These are phyloP conservation scores for Hortiboletus campestris DNA, from an alignment of 768 basidiomycete genomes.

Conservation along the genomic window DNA sequence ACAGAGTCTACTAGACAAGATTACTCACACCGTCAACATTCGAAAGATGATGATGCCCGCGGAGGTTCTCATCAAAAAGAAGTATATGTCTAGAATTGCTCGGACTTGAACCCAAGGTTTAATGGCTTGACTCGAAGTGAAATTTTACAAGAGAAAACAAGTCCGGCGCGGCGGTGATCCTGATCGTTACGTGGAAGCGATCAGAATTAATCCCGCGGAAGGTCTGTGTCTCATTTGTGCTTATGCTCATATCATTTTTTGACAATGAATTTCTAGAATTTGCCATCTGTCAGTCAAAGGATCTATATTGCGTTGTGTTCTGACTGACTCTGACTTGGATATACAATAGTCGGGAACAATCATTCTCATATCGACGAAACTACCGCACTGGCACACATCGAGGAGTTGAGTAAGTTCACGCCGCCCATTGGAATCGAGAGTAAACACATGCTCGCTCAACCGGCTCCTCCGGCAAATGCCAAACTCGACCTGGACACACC, in stretches of 20 bases:
- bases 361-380: constrained; percentile 56
- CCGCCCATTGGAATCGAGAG: constrained; percentile 41
- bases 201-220: constrained; percentile 70
- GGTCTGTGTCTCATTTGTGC: constrained; percentile 39
- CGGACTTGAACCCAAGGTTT: not conserved
- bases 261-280: constrained; percentile 46
- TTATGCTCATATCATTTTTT: not conserved
- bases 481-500: constrained; percentile 55
- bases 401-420: constrained; percentile 48
- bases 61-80: constrained; percentile 76
- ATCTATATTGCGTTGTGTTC: not conserved
- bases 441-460: constrained; percentile 21
- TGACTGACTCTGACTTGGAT: constrained; percentile 12
- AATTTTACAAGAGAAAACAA: constrained; percentile 74
- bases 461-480: not conserved
- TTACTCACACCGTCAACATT: constrained; percentile 59
- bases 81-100: constrained; percentile 43
- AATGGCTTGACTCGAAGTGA: constrained; percentile 43
- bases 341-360: constrained; percentile 69
- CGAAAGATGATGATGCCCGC: constrained; percentile 71
- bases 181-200: constrained; percentile 47
- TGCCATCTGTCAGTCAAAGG: constrained; percentile 56
- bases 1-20: constrained; percentile 56
- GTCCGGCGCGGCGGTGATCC: constrained; percentile 51
- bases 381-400: constrained; percentile 59